These are phyloP conservation scores for Fistulinella prunicolor DNA, from an alignment of 768 basidiomycete species.

Conservation along the genomic window DNA sequence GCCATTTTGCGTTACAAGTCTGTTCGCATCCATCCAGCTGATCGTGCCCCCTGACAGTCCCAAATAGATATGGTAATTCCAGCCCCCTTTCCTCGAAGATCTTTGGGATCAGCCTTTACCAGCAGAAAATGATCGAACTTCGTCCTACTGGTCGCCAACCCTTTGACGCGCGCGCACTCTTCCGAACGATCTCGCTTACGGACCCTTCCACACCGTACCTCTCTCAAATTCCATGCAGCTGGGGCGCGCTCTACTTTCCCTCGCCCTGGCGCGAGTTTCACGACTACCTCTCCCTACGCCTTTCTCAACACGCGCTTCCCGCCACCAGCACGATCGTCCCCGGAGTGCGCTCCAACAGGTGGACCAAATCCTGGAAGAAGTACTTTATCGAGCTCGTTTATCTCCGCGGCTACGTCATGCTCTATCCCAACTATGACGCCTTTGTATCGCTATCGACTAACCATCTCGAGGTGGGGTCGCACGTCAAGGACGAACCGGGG, in stretches of 20 bases:
- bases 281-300: slow-evolving; percentile 64
- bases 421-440: slow-evolving; percentile 78
- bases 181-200: slow-evolving; percentile 40
- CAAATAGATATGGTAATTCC: slow-evolving; percentile 51
- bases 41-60: not conserved
- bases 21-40: not conserved
- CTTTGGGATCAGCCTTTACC: slow-evolving; percentile 84
- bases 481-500: slow-evolving; percentile 60
- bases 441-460: slow-evolving; percentile 85
- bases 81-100: slow-evolving; percentile 44
- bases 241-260: slow-evolving; percentile 91
- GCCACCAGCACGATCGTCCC: slow-evolving; percentile 58
- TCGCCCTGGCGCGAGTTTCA: slow-evolving; percentile 89
- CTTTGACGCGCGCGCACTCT: slow-evolving; percentile 64
- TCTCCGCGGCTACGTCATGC: slow-evolving; percentile 81
- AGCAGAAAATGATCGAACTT: slow-evolving; percentile 79
- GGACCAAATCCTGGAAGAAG: slow-evolving; percentile 84
- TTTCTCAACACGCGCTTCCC: slow-evolving; percentile 43
- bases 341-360: slow-evolving; percentile 72
- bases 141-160: slow-evolving; percentile 60
- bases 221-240: slow-evolving; percentile 86
- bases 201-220: slow-evolving; percentile 67
- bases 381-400: slow-evolving; percentile 86
- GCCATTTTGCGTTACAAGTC: slow-evolving; percentile 73
- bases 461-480: slow-evolving; percentile 81